phyloP scores from a whole-genome alignment of 306 rosid species.

The Trifolium fragiferum region DNA sequence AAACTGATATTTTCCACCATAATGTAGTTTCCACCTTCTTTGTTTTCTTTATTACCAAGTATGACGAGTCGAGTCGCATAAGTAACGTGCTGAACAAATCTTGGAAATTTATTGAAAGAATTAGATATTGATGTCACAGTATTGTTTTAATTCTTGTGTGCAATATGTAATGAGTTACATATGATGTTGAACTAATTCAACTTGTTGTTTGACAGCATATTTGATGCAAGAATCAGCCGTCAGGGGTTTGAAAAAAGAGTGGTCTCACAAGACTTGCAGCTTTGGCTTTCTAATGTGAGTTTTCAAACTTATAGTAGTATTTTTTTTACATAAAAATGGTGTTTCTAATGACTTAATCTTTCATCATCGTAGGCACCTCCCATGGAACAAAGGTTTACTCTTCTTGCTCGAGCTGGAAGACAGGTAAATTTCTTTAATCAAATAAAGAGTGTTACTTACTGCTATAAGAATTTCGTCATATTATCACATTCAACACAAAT shows the following conservation, averaged over 20 bases:
- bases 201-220: constrained; percentile 57
- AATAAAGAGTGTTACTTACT: neutral
- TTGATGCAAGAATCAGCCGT: constrained; percentile 68
- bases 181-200: neutral
- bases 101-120: neutral
- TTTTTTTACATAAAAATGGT: neutral
- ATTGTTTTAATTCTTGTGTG: neutral
- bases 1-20: neutral
- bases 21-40: neutral
- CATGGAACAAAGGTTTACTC: constrained; percentile 65
- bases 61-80: neutral
- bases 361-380: constrained; percentile 72
- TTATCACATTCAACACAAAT: neutral
- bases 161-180: neutral
- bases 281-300: constrained; percentile 90
- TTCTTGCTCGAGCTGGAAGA: constrained; percentile 95
- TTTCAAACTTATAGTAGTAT: neutral
- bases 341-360: constrained; percentile 18
- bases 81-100: neutral
- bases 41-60: neutral
- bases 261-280: constrained; percentile 85
- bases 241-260: constrained; percentile 97
- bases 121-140: neutral
- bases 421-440: constrained; percentile 59
- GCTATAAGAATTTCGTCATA: neutral